phyloP scores from a whole-genome alignment of 495 filamentous ascomycete genomes.

The Aspergillus haitiensis region DNA sequence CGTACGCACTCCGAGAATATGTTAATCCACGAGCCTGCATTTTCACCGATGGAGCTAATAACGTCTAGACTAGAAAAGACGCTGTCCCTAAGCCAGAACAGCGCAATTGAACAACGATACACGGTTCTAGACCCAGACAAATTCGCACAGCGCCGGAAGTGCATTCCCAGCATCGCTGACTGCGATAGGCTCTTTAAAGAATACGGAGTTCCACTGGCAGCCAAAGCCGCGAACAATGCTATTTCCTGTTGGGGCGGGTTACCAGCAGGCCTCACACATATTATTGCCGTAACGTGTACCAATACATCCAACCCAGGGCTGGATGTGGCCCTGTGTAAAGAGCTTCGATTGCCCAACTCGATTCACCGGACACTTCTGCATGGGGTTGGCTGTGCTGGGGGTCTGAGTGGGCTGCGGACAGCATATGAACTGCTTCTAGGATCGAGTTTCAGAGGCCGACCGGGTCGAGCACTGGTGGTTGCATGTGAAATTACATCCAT shows the following conservation, averaged over 20 bases:
- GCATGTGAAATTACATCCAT: slow-evolving; percentile 6
- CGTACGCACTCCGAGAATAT: neutral
- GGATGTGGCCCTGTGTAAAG: neutral
- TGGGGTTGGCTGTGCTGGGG: slow-evolving; percentile 7
- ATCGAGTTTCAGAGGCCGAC: neutral
- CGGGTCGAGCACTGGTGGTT: slow-evolving; percentile 1
- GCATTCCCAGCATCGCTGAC: slow-evolving; percentile 4
- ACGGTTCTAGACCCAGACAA: neutral
- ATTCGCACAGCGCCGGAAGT: neutral
- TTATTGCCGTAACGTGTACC: slow-evolving; percentile 7
- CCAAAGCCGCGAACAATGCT: neutral
- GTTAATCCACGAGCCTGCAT: neutral
- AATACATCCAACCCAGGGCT: slow-evolving; percentile 2
- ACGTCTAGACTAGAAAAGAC: neutral
- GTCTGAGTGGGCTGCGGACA: neutral
- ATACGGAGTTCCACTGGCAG: neutral
- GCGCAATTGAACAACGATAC: neutral
- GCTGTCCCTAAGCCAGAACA: neutral
- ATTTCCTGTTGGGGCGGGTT: neutral
- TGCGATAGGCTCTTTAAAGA: neutral
- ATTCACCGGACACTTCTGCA: slow-evolving; percentile 6
- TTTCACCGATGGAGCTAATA: neutral
- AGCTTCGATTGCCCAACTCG: neutral
- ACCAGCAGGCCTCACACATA: neutral
- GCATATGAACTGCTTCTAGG: slow-evolving; percentile 2